Evolutionary conservation across 495 filamentous ascomycete genomes (phyloP).

Genomic region (Trichoderma erinaceum): DNA sequence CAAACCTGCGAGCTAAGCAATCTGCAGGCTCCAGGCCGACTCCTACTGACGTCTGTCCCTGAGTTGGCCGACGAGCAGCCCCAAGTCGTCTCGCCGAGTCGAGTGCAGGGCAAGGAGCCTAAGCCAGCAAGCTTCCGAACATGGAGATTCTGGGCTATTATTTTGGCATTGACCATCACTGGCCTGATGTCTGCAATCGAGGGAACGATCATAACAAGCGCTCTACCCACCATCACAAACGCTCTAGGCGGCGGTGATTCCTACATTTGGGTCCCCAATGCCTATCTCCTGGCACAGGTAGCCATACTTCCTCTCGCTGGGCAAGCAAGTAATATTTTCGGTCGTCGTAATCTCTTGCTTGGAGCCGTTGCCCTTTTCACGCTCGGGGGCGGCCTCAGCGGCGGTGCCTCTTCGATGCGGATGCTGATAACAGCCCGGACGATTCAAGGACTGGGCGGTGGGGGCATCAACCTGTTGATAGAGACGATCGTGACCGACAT

Average conservation of each 20-base stretch:
- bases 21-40: neutral
- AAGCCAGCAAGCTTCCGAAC: neutral
- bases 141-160: slow-evolving; percentile 23
- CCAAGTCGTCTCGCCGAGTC: neutral
- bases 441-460: slow-evolving; percentile 72
- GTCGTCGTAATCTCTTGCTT: slow-evolving; percentile 33
- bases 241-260: slow-evolving; percentile 28
- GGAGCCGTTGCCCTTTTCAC: slow-evolving; percentile 31
- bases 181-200: slow-evolving; percentile 33
- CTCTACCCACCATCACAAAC: slow-evolving; percentile 35
- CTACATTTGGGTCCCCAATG: slow-evolving; percentile 42
- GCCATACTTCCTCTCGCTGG: slow-evolving; percentile 19
- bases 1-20: neutral
- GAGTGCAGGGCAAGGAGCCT: neutral
- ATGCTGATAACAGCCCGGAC: slow-evolving; percentile 70
- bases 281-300: slow-evolving; percentile 33
- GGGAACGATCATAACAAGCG: slow-evolving; percentile 35
- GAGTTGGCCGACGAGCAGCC: neutral
- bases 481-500: slow-evolving; percentile 69
- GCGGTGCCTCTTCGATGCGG: slow-evolving; percentile 25
- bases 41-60: neutral
- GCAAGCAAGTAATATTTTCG: slow-evolving; percentile 39
- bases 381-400: slow-evolving; percentile 37
- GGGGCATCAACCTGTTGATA: slow-evolving; percentile 65
- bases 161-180: slow-evolving; percentile 15